Evolutionary conservation across 441 rosid species (phyloP), one percentile per base, ranked within the genome.

Genomic region (Lepidium campestre): DNA sequence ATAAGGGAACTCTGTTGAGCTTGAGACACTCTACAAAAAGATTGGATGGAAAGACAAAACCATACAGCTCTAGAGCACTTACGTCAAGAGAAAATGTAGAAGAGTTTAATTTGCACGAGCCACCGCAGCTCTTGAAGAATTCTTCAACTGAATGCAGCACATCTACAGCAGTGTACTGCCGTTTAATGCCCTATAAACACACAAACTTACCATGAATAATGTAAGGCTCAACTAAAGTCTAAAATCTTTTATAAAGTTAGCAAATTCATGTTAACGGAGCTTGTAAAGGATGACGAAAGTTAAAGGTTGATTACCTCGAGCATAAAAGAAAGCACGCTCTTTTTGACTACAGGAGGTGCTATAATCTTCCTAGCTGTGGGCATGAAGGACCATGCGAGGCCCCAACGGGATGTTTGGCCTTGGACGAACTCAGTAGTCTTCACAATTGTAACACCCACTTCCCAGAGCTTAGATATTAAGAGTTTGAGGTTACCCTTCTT

Each of bases 321-420:
- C 82, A 80, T 87, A 78, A 93, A 91, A 65, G 93, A 89, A 39
- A 74, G 17, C 60, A 23, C 71, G 22, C 55, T 82, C 78, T 78
- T 87, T 65, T 70, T 77, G 34, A 75, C 69, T 22, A 82, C 77
- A 29, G 57, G 82, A 35, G 84, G 69, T n/a, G 83, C 63, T 72
- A 84, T 27, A 57, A 91, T 82, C 85, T 82, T 86, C 85, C 71
- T 79, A 73, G 71, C 56, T 31, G 86, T 82, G 65, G 93, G 91
- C 66, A 85, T 55, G 62, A 87, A 91, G 39, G 97, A 91, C 97
- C 98, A 91, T 46, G 97, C 98, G 62, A 94, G 85, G 48, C 98
- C 97, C 99, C 99, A 91, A 56, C 96, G 85, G 52, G 86, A 79
- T 53, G 99, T 91, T 77, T 84, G 83, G 10, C 99, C 99, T 75